Conservation (phyloP, 2,329 filamentous ascomycete species). For the Zymoseptoria ardabiliae region DNA sequence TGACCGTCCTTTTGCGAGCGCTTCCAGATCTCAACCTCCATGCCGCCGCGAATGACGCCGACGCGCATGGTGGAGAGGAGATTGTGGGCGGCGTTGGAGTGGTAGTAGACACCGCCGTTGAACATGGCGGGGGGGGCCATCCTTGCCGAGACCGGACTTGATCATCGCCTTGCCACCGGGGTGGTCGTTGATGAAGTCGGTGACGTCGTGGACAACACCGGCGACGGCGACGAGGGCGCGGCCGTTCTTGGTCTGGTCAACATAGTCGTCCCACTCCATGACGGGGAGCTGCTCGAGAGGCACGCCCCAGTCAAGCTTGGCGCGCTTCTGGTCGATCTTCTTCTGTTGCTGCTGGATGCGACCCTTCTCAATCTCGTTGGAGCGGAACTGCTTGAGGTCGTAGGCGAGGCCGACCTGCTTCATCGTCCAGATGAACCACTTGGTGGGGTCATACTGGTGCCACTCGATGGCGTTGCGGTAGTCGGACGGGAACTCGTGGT, state of each 20-base stretch:
- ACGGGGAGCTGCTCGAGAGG: constrained; percentile 80
- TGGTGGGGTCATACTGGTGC: constrained; percentile 88
- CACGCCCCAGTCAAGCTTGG: constrained; percentile 76
- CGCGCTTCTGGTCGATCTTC: constrained; percentile 83
- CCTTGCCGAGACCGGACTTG: constrained; percentile 73
- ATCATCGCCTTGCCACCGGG: constrained; percentile 88
- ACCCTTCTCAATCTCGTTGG: constrained; percentile 89
- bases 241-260: constrained; percentile 68
- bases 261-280: constrained; percentile 79
- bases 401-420: constrained; percentile 78
- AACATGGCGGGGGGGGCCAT: constrained; percentile 85
- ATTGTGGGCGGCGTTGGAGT: constrained; percentile 87
- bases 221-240: constrained; percentile 70
- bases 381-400: constrained; percentile 83
- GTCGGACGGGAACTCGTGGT: constrained; percentile 89
- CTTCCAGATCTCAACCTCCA: constrained; percentile 92
- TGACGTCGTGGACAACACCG: constrained; percentile 79
- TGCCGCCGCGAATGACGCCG: constrained; percentile 76
- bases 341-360: constrained; percentile 83
- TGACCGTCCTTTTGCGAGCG: constrained; percentile 77
- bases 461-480: constrained; percentile 89
- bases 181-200: constrained; percentile 78
- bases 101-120: constrained; percentile 84
- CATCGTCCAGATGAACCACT: constrained; percentile 80
- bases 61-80: constrained; percentile 81